Base-by-base conservation (phyloP, 2,329 filamentous ascomycete genomes). In the Ophiostoma novo-ulmi region DNA sequence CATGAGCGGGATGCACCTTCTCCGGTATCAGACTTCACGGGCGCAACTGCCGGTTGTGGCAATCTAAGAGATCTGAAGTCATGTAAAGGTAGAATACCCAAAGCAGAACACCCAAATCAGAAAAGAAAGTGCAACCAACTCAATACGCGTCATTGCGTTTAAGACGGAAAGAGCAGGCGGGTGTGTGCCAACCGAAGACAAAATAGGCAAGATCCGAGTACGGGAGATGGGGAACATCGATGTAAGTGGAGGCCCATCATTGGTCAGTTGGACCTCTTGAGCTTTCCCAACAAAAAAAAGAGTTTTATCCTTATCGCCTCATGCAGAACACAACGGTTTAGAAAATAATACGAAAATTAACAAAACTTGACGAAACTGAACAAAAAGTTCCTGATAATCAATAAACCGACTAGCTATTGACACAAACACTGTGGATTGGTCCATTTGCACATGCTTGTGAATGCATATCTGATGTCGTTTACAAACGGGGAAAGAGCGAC, bases 211-310 rank as follows among this genome's bases (percentile, higher is more conserved):
- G 58, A 63, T 20, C 58, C 31, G 58, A 63, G 31, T 35, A 20
- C 31, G 14, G 58, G 31, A 44, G 10, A 52, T 58, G 55, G 52
- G 55, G 58, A 41, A 26, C 41, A 17, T 66, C 38, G 66, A 39
- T 74, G 71, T 74, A 74, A 73, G 73, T 74, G 36, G 63, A n/a
- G 41, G 66, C 13, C 10, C 68, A 31, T 63, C 36, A 74, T 74
- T 74, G 73, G 73, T 69, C 71, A 70, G 70, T 71, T 41, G 38
- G 4, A 39, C 63, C 63, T 39, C 39, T 41, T 20, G 11, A 31
- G 1, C 48, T 52, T 70, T 74, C 73, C 73, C 73, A 74, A 74
- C 73, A 74, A 72, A 65, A 72, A 65, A 67, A 67, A 41, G 22
- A 26, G 0, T 66, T 31, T 44, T 41, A 67, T 26, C 38, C n/a